A percentile compares a stretch with the other conserved stretches of the same genome.
These are phyloP conservation scores for Dissophora ornata DNA, from an alignment of 192 early-diverging fungal species.

Conservation along the genomic window DNA sequence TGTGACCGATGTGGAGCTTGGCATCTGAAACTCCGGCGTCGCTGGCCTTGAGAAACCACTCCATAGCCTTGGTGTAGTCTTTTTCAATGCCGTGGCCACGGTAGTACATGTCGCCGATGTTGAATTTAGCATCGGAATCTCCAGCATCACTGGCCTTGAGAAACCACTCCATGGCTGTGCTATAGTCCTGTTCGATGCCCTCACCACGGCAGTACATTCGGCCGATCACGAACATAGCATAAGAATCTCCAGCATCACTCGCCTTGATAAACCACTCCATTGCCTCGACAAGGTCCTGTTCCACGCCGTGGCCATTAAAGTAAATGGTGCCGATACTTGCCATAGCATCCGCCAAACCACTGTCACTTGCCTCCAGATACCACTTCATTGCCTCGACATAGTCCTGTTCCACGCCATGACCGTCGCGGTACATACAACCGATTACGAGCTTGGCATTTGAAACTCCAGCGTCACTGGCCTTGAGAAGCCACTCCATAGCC, in stretches of 20 bases:
- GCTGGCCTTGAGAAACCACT: too few species aligned
- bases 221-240: conserved; percentile 45
- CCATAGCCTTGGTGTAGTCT: too few species aligned
- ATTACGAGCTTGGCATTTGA: conserved; percentile 35
- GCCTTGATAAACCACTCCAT: conserved; percentile 57
- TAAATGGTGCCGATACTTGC: conserved; percentile 49
- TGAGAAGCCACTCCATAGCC: too few species aligned
- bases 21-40: too few species aligned
- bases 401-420: conserved; percentile 35
- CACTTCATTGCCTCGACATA: not conserved
- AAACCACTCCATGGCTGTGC: conserved; percentile 40
- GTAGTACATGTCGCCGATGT: too few species aligned
- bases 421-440: conserved; percentile 51
- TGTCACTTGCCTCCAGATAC: conserved; percentile 42
- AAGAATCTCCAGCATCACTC: conserved; percentile 35
- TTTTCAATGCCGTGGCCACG: too few species aligned
- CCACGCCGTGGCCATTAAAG: conserved; percentile 49
- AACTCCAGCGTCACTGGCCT: conserved; percentile 44
- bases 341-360: conserved; percentile 38
- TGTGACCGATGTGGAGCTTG: too few species aligned
- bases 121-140: too few species aligned
- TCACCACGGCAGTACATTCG: conserved; percentile 47
- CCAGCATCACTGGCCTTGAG: too few species aligned
- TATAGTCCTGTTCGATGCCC: conserved; percentile 12
- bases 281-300: conserved; percentile 34